Conservation (phyloP, 2,329 filamentous ascomycete genomes). For the Sporothrix curviconia region DNA sequence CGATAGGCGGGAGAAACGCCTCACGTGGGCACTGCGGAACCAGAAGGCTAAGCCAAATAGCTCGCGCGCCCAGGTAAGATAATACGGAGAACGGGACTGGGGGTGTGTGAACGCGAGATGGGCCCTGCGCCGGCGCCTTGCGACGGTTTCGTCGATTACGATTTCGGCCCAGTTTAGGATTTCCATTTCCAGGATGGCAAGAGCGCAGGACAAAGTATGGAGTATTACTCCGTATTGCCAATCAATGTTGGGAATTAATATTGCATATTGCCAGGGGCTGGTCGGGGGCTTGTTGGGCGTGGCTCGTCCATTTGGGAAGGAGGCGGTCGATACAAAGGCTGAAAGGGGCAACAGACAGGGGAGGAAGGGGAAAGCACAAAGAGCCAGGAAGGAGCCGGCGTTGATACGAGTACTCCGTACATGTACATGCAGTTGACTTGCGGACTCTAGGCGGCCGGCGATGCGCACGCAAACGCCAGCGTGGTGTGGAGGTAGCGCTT, state of each 20-base stretch:
- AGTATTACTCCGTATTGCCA: background rate
- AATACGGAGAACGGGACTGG: constrained; percentile 4
- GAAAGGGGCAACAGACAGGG: background rate
- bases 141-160: background rate
- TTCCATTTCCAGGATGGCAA: background rate
- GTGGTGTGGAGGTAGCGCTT: background rate
- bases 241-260: background rate
- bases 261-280: too few relatives aligned
- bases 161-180: too few relatives aligned
- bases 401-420: too few relatives aligned
- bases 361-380: background rate
- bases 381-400: background rate
- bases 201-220: background rate
- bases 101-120: background rate
- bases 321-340: background rate
- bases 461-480: background rate
- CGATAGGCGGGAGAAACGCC: constrained; percentile 10
- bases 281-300: background rate
- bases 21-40: constrained; percentile 8
- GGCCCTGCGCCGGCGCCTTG: background rate
- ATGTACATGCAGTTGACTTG: background rate
- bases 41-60: constrained; percentile 8
- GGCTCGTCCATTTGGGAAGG: constrained; percentile 1
- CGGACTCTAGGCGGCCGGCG: background rate
- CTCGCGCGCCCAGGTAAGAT: too few relatives aligned